Base-by-base conservation (phyloP, 495 filamentous ascomycete genomes). In the Friedmanniomyces simplex region DNA sequence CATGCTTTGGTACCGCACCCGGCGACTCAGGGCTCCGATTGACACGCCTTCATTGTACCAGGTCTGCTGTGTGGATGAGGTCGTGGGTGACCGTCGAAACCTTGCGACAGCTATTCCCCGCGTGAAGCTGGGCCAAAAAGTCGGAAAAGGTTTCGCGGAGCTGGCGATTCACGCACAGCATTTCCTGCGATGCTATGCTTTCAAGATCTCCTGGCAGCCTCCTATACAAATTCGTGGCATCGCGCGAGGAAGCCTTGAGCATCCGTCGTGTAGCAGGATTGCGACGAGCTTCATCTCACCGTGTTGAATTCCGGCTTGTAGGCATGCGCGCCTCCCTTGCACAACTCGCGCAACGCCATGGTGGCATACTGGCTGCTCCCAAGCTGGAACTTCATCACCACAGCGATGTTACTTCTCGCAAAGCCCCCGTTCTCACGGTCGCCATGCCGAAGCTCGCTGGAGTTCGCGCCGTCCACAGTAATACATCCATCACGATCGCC, bases 331-430 rank as follows among this genome's bases (percentile, higher is more conserved):
- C 78, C 81, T 1, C 84, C 85, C 67, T 82, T 86, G 75, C 83
- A 85, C 65, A 98, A 72, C 75, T 98, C 93, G 42, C 93, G 77
- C 60, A 98, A 74, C 10, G 89, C 93, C 78, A 98, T 86, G 1
- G 94, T 98, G 0, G 93, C 93, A 67, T 97, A 98, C 68, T 91
- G 88, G 68, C 89, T 91, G 1, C 82, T 80, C 22, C 83, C 84
- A 20, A 98, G 75, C 67, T 91, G 82, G 69, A 98, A 82, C 68
- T 85, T 95, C 54, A 97, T 66, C 13, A 96, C 76, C 1, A 95
- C 83, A 11, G 89, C 91, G 54, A 16, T 37, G 57, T 50, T 43
- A 13, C 39, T 43, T 43, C 14, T 66, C 59, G 20, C 63, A 63
- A 21, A 59, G 55, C 36, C 66, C 68, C 52, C 55, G 22, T 39